Evolutionary conservation across 306 rosid genomes (phyloP).

Genomic region (Castanea crenata): DNA sequence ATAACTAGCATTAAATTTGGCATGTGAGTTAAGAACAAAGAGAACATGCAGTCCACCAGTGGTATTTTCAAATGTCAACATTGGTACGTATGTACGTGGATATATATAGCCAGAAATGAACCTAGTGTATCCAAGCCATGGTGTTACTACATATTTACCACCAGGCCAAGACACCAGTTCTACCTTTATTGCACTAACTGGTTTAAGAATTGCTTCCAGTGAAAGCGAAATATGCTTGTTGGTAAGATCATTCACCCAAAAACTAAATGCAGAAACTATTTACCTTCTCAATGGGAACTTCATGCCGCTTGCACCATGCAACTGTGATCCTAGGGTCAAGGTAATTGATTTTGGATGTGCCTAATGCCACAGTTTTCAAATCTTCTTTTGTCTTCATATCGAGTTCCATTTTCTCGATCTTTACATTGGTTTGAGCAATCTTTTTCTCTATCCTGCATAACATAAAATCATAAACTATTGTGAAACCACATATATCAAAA

Average conservation of each 20-base stretch:
- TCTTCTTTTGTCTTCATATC: slow-evolving; percentile 93
- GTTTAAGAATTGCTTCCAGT: not conserved
- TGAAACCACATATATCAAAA: slow-evolving; percentile 20
- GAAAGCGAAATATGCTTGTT: not conserved
- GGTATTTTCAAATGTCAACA: no score
- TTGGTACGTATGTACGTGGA: no score
- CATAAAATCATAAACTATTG: slow-evolving; percentile 8
- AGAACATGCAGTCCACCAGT: no score
- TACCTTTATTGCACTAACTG: not conserved
- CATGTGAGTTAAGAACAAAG: no score
- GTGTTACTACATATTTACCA: not conserved
- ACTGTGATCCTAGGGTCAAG: slow-evolving; percentile 98
- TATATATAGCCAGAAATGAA: not conserved
- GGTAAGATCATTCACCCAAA: not conserved
- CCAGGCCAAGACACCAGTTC: not conserved
- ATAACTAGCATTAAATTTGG: no score
- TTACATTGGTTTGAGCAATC: slow-evolving; percentile 69
- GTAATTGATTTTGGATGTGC: slow-evolving; percentile 95
- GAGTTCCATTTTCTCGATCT: slow-evolving; percentile 71
- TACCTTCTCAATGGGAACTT: slow-evolving; percentile 97
- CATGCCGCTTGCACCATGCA: slow-evolving; percentile 99
- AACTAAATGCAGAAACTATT: not conserved
- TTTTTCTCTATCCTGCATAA: slow-evolving; percentile 73
- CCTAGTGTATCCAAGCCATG: not conserved
- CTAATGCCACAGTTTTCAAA: slow-evolving; percentile 89